These are phyloP conservation scores for Poterioochromonas sp. DNA, from an alignment of 352 stramenopile genomes.

Conservation along the genomic window DNA sequence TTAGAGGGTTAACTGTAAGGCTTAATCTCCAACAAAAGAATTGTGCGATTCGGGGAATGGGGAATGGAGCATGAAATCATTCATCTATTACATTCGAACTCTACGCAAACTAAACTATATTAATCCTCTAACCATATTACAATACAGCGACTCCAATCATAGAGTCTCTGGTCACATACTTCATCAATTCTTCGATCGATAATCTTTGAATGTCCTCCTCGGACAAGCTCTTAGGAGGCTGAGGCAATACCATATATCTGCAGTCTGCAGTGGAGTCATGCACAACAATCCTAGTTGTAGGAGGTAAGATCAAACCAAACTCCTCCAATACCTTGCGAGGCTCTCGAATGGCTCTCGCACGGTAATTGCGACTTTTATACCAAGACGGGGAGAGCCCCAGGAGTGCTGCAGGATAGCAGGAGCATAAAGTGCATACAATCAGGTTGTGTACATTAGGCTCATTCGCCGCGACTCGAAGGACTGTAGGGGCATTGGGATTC, in stretches of 20 bases:
- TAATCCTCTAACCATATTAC: background rate
- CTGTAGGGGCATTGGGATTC: constrained; percentile 52
- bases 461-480: constrained; percentile 50
- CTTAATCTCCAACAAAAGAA: too few relatives aligned
- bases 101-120: too few relatives aligned
- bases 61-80: too few relatives aligned
- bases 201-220: constrained; percentile 44
- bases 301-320: constrained; percentile 46
- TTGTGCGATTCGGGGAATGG: too few relatives aligned
- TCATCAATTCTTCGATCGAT: constrained; percentile 19
- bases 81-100: too few relatives aligned
- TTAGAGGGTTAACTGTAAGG: background rate
- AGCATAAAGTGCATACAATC: constrained; percentile 55
- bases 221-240: constrained; percentile 41
- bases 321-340: constrained; percentile 48
- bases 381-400: constrained; percentile 52
- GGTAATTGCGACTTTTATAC: constrained; percentile 54
- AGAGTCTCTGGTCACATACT: constrained; percentile 46
- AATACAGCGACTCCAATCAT: constrained; percentile 48
- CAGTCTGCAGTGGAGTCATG: constrained; percentile 55
- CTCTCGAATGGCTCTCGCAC: constrained; percentile 50
- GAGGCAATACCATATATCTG: constrained; percentile 52
- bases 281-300: constrained; percentile 41
- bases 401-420: constrained; percentile 50
- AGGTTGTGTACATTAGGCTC: constrained; percentile 47